A percentile compares a stretch with the other conserved stretches of the same genome.
These are phyloP conservation scores for Carex pumila DNA, from an alignment of 176 grass and related monocot genomes.

Conservation along the genomic window DNA sequence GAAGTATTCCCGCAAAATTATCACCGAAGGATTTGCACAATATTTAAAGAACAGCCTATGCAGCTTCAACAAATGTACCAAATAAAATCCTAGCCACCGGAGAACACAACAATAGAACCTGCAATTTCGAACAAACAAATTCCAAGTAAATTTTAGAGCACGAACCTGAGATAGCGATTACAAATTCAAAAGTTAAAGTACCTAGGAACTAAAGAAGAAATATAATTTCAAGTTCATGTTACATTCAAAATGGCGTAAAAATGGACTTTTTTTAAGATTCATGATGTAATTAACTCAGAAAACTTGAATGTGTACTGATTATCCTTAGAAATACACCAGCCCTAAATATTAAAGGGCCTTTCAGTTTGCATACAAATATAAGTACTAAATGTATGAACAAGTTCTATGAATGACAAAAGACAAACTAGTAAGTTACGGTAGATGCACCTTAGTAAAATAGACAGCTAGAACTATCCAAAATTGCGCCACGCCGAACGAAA, in stretches of 20 bases:
- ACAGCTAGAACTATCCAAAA: slow-evolving; percentile 71
- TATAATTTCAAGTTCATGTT: not conserved
- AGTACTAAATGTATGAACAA: not conserved
- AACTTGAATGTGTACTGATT: not conserved
- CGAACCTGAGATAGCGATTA: not conserved
- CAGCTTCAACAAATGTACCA: not conserved
- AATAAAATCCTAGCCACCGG: not conserved
- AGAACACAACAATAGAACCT: slow-evolving; percentile 2
- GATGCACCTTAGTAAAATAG: not conserved
- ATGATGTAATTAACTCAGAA: not conserved
- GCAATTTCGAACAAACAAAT: not conserved
- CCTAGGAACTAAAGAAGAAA: not conserved
- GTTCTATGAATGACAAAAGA: not conserved
- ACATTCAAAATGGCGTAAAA: not conserved
- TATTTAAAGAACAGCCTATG: not conserved
- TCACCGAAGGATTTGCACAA: not conserved
- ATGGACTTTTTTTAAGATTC: not conserved
- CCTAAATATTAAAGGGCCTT: not conserved
- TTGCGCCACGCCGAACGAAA: slow-evolving; percentile 91
- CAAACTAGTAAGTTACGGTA: not conserved
- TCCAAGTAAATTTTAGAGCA: not conserved
- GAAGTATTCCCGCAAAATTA: not conserved
- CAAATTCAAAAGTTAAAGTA: not conserved
- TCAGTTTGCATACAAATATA: not conserved
- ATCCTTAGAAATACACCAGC: not conserved